These are phyloP conservation scores for Geranomyces variabilis DNA, from an alignment of 192 early-diverging fungal genomes.

Conservation along the genomic window DNA sequence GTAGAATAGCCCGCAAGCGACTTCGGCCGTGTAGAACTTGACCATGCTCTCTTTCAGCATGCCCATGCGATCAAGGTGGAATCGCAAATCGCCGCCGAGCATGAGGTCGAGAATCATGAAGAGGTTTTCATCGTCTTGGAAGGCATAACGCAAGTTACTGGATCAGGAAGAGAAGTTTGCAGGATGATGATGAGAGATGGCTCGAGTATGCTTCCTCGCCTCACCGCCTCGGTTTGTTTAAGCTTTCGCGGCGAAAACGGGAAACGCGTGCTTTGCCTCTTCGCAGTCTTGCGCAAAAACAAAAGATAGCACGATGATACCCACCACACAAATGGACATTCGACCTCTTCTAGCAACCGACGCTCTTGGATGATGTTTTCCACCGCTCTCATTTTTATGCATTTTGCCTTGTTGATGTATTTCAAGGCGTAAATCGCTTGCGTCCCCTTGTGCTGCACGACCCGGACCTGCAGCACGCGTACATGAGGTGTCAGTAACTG, in stretches of 20 bases:
- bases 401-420: constrained; percentile 95
- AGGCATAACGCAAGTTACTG: constrained; percentile 88
- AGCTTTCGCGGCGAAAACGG: too few relatives aligned
- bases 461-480: constrained; percentile 66
- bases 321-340: constrained; percentile 74
- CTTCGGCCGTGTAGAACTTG: constrained; percentile 86
- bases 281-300: background rate
- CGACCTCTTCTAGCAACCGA: constrained; percentile 81
- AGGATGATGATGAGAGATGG: constrained; percentile 1
- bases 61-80: constrained; percentile 76
- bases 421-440: constrained; percentile 89
- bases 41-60: constrained; percentile 77
- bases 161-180: too few relatives aligned
- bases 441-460: constrained; percentile 85
- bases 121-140: constrained; percentile 92
- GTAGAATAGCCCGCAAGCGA: constrained; percentile 78
- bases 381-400: constrained; percentile 82
- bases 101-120: constrained; percentile 95
- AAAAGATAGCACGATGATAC: too few relatives aligned
- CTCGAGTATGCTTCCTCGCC: too few relatives aligned
- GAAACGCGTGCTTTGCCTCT: too few relatives aligned
- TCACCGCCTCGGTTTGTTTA: too few relatives aligned
- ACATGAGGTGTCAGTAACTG: background rate
- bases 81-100: constrained; percentile 92
- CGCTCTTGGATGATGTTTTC: constrained; percentile 92